Percentiles rank a stretch among this genome's conserved stretches.
Conservation (phyloP, 148 eudicot species). For the Selenicereus undatus region DNA sequence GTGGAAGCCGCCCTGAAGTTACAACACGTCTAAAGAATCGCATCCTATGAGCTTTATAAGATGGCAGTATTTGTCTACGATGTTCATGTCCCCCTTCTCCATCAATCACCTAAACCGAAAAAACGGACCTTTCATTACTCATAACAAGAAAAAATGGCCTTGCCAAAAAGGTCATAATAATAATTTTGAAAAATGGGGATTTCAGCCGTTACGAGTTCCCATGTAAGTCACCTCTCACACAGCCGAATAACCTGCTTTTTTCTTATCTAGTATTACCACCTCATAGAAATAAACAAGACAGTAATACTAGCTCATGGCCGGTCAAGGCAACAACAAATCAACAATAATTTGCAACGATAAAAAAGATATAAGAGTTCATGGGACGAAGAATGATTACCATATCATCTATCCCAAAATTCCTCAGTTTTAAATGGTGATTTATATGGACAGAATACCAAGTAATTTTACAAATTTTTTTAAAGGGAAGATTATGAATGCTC, state of each 20-base stretch:
- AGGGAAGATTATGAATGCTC: not conserved
- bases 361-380: not conserved
- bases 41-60: conserved; percentile 81
- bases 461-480: not conserved
- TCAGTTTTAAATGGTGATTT: not conserved
- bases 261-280: not conserved
- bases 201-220: not conserved
- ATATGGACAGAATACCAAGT: not conserved
- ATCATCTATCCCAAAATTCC: not conserved
- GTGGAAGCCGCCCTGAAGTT: conserved; percentile 26
- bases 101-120: conserved; percentile 62
- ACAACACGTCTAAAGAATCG: conserved; percentile 35
- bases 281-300: not conserved
- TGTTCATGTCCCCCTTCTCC: conserved; percentile 82
- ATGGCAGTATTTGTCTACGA: conserved; percentile 67
- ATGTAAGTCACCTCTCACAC: too few species aligned
- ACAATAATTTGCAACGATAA: not conserved
- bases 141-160: not conserved
- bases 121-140: not conserved
- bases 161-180: not conserved
- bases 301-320: not conserved
- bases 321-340: not conserved
- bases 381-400: not conserved
- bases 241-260: too few species aligned
- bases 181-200: not conserved